Evolutionary conservation across 129 eudicot genomes (phyloP), one percentile per base, ranked within the genome.

Genomic region (Mikania micrantha): DNA sequence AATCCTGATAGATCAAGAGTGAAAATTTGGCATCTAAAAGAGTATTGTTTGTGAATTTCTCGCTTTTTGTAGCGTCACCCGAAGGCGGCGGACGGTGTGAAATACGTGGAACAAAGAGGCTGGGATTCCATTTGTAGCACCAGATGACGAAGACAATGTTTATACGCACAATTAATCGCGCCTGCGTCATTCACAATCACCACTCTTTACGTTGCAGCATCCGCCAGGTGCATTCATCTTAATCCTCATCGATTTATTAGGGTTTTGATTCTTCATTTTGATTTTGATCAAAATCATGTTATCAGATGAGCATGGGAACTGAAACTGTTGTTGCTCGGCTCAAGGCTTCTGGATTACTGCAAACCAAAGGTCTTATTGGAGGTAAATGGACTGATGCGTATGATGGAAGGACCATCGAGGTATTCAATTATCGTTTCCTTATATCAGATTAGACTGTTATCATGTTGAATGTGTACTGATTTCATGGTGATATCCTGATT

Each of bases 381-480:
- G 99, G 99, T 47, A 88, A 86, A 64, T 93, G 96, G 96, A 74
- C 39, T 17, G 95, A 93, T 68, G 89, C 99, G 7, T 84, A 89
- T 75, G 95, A 82, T 80, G 95, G 90, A 44, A 93, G 64, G 56
- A 90, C 91, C 62, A 44, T 59, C 12, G 6, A 59, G 64, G 64
- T 59, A 27, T 25, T 41, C 16, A 38, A 38, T 11, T 38, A 10
- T 38, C 42, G 8, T 38, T 4, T 38, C 42, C 42, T 5, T 2
- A 38, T 10, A 38, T 38, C 42, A 38, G 8, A 6, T 10, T 38
- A 38, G 42, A 38, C 42, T 6, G 9, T 6, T 2, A 10, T 38
- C 8, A 4, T 38, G 11, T 38, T 41, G 16, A 41, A 41, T 41
- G 47, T 41, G 47, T 41, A 41, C n/a, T 41, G 10, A 41, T 41